Base-by-base conservation (phyloP, 495 filamentous ascomycete species). In the Lepraria neglecta region DNA sequence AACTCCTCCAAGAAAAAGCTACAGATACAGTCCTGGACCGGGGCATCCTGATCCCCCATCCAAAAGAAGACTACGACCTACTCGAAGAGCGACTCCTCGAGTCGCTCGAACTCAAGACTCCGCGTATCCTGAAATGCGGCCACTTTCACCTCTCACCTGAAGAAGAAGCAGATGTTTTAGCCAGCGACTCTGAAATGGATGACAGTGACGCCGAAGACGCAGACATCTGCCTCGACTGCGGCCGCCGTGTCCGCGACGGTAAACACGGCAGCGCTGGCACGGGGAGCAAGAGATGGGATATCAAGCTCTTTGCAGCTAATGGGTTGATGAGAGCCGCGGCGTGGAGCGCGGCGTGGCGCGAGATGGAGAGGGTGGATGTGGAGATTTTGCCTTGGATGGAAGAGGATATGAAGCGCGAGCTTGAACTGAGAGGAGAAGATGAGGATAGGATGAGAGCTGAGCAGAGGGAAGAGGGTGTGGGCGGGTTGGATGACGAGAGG, bases 301-400 rank as follows among this genome's bases (percentile, higher is more conserved):
- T 98, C 64, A 88, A 88, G 66, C 85, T 97, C 14, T 98, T 90
- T 63, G 94, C 94, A 2, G 88, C 89, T 3, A 98, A 97, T 72
- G 94, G 94, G 0, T 75, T 97, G 56, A 92, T 98, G 89, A 81
- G 84, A 46, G 84, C 90, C 14, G 91, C 90, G 3, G 92, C 94
- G 0, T 98, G 94, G 94, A 84, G 84, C 31, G 90, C 91, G 17
- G 91, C 88, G 38, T 98, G 94, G 94, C 86, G 81, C 58, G 92
- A 97, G 70, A 98, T 98, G 94, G 94, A 98, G 73, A 82, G 92
- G 35, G 89, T 97, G 9, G 94, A 98, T 73, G 88, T 95, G 0
- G 94, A 98, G 69, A 83, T 98, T 63, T 84, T 87, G 59, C 85
- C 90, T 4, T 86, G 82, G 77, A 73, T 87, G 31, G 81, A 83